A percentile compares a stretch with the other conserved stretches of the same genome.
Evolutionary conservation across 83 land plant species (phyloP).

Genomic region (Picea abies): DNA sequence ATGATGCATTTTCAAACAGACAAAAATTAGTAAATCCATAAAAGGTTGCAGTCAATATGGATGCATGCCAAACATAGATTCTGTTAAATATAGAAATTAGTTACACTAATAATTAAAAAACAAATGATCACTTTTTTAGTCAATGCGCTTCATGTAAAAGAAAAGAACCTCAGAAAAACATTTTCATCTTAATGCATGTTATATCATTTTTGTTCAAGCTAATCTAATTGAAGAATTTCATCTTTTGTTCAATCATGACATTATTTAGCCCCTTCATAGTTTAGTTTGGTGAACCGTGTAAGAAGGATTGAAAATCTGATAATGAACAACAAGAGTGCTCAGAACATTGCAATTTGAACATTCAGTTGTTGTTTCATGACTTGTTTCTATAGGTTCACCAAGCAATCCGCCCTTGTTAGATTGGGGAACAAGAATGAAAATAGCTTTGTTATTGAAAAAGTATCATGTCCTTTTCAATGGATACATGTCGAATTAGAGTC

Average conservation of each 20-base stretch:
- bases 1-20: background rate
- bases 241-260: background rate
- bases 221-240: background rate
- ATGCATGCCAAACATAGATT: background rate
- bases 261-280: background rate
- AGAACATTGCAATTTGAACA: background rate
- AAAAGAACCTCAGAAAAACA: background rate
- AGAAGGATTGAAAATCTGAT: background rate
- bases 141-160: background rate
- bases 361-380: background rate
- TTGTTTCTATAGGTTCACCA: background rate
- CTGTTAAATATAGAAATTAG: background rate
- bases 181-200: background rate
- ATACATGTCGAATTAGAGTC: too few species aligned
- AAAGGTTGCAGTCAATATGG: background rate
- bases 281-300: background rate
- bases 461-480: too few species aligned
- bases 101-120: background rate
- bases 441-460: constrained; percentile 43
- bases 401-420: constrained; percentile 35
- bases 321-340: background rate
- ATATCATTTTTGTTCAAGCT: background rate
- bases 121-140: background rate
- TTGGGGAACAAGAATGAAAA: constrained; percentile 67
- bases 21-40: background rate